Conservation (phyloP, 768 basidiomycete species). For the Hortiboletus campestris region DNA sequence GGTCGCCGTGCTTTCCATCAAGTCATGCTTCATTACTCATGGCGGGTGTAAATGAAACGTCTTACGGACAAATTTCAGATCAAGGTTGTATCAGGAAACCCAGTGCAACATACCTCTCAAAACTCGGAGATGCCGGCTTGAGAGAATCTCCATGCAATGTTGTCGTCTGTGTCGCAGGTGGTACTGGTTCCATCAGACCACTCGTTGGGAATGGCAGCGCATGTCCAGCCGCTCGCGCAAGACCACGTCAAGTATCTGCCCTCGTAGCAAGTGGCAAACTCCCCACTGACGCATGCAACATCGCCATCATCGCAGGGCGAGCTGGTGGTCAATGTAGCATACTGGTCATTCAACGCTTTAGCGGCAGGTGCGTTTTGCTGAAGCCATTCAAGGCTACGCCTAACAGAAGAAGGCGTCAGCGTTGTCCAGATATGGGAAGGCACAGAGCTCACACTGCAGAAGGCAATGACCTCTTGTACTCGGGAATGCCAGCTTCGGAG, state of each 20-base stretch:
- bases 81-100: not conserved
- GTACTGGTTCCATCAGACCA: slow-evolving; percentile 16
- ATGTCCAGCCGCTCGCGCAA: slow-evolving; percentile 15
- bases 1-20: slow-evolving; percentile 4
- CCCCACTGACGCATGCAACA: slow-evolving; percentile 18
- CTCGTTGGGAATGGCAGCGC: slow-evolving; percentile 27
- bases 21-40: not conserved
- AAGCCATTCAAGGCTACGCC: slow-evolving; percentile 14
- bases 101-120: slow-evolving; percentile 6
- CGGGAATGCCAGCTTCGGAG: slow-evolving; percentile 12
- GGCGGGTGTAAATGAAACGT: not conserved
- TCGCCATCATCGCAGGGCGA: slow-evolving; percentile 20
- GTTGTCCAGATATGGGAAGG: not conserved
- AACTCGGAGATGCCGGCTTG: slow-evolving; percentile 19
- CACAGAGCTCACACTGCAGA: not conserved
- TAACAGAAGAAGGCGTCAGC: slow-evolving; percentile 1
- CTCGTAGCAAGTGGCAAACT: slow-evolving; percentile 17
- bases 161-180: slow-evolving; percentile 14
- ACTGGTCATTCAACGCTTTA: slow-evolving; percentile 25
- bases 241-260: slow-evolving; percentile 10
- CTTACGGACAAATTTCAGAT: not conserved
- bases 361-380: slow-evolving; percentile 27
- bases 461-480: slow-evolving; percentile 8
- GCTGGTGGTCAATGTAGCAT: slow-evolving; percentile 9
- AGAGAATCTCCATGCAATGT: slow-evolving; percentile 20